A percentile compares a stretch with the other conserved stretches of the same genome.
Evolutionary conservation across 2,329 filamentous ascomycete genomes (phyloP).

Genomic region (Pestalotiopsis sp.): DNA sequence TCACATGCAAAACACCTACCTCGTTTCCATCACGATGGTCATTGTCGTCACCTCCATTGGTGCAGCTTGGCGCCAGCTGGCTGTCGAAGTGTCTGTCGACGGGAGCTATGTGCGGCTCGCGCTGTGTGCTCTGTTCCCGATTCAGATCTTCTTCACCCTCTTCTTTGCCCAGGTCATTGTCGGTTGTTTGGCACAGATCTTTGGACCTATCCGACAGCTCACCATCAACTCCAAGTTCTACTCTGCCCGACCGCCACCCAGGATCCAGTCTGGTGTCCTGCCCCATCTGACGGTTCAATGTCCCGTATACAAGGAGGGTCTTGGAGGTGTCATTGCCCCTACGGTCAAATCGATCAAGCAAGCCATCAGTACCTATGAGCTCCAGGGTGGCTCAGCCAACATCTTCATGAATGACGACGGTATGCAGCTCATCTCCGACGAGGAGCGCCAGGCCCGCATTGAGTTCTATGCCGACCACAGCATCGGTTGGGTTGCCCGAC

Average conservation of each 20-base stretch:
- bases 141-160: conserved; percentile 80
- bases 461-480: conserved; percentile 71
- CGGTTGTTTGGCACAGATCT: conserved; percentile 73
- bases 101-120: conserved; percentile 63
- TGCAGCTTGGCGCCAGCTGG: conserved; percentile 69
- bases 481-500: conserved; percentile 71
- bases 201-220: conserved; percentile 76
- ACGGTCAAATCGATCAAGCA: conserved; percentile 79
- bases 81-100: conserved; percentile 70
- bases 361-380: conserved; percentile 75
- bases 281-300: conserved; percentile 84
- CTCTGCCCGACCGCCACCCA: conserved; percentile 69
- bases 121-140: conserved; percentile 66
- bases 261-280: conserved; percentile 58
- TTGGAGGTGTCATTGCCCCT: conserved; percentile 73
- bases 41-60: conserved; percentile 69
- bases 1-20: conserved; percentile 69
- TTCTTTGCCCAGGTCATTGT: conserved; percentile 82
- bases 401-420: conserved; percentile 79
- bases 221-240: conserved; percentile 80
- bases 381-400: conserved; percentile 77
- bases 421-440: conserved; percentile 66
- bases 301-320: conserved; percentile 85
- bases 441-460: conserved; percentile 64
- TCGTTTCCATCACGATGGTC: conserved; percentile 68